Conservation (phyloP, 2,329 filamentous ascomycete species). For the Fusarium brevicatenulatum region DNA sequence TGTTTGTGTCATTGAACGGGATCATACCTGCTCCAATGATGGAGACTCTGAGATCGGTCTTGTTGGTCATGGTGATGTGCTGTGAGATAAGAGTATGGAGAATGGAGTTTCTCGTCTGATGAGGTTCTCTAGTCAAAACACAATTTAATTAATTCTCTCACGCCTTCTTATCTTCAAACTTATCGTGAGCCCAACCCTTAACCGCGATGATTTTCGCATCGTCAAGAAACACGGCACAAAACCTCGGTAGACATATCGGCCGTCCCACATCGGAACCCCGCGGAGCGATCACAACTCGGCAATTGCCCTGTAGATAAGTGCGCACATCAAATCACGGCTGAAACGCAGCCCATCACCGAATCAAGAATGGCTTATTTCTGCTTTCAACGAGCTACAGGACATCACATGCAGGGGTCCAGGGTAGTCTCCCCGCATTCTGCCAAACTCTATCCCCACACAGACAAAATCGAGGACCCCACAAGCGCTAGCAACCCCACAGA, state of each 20-base stretch:
- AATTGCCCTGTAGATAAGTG: background rate
- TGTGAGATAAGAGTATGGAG: background rate
- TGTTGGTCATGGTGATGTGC: background rate
- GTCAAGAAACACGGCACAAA: rapidly evolving
- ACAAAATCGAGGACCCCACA: background rate
- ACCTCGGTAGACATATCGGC: background rate
- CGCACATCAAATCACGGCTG: background rate
- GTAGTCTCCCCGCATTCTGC: background rate
- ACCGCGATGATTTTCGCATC: rapidly evolving
- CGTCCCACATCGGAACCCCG: background rate
- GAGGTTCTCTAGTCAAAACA: rapidly evolving
- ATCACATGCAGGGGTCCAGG: background rate
- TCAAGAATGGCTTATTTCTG: background rate
- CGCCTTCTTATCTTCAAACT: background rate
- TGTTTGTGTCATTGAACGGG: no score
- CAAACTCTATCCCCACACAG: background rate
- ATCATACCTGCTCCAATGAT: conserved; percentile 21
- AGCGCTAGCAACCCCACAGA: background rate
- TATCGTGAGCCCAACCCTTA: rapidly evolving
- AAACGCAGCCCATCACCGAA: background rate
- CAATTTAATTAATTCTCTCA: background rate
- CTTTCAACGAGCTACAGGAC: background rate
- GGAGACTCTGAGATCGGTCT: background rate
- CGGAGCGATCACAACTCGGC: background rate
- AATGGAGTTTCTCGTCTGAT: background rate